These are phyloP conservation scores for Brasenia schreberi DNA, from an alignment of 164 flowering plant species.

Conservation along the genomic window DNA sequence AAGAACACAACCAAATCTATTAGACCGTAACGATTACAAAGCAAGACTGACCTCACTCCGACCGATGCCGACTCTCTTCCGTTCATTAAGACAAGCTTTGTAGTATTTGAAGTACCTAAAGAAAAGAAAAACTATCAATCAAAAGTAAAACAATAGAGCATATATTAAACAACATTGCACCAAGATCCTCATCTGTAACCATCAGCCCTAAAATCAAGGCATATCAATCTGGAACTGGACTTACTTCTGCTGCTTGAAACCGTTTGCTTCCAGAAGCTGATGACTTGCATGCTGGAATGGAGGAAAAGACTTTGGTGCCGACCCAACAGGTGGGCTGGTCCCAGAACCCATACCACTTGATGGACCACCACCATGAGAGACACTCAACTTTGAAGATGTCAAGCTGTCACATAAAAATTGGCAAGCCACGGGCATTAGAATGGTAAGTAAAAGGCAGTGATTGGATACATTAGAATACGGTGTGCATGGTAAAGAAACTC, in stretches of 20 bases:
- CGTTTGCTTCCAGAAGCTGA: constrained; percentile 86
- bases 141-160: background rate
- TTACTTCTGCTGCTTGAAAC: constrained; percentile 90
- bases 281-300: constrained; percentile 99
- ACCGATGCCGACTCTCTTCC: constrained; percentile 83
- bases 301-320: constrained; percentile 82
- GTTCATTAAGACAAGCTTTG: constrained; percentile 74
- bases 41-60: constrained; percentile 72
- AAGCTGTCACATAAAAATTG: constrained; percentile 24
- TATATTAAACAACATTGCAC: background rate
- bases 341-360: constrained; percentile 12
- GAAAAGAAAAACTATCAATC: constrained; percentile 4
- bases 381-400: constrained; percentile 59
- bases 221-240: constrained; percentile 5
- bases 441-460: background rate
- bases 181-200: background rate
- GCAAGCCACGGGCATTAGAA: background rate
- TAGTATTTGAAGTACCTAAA: constrained; percentile 77
- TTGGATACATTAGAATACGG: background rate
- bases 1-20: too few relatives aligned
- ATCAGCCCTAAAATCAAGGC: background rate
- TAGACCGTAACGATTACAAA: background rate
- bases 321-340: constrained; percentile 90
- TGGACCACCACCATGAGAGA: constrained; percentile 47
- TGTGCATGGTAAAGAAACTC: constrained; percentile 10